Evolutionary conservation across 2,329 filamentous ascomycete species (phyloP), one percentile per base, ranked within the genome.

Genomic region (Aschersonia sp.): DNA sequence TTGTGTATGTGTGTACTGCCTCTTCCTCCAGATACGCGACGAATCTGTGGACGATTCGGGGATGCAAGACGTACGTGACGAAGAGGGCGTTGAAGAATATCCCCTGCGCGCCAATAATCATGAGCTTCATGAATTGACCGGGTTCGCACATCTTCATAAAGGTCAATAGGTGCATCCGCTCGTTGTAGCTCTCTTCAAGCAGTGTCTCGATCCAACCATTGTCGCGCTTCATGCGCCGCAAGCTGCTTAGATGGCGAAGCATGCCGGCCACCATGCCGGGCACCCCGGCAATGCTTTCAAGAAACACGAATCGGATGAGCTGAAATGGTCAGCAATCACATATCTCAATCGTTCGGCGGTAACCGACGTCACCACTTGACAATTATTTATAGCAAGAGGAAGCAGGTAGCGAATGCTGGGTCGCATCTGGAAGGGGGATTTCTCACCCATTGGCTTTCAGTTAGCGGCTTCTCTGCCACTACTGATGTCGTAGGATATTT

Each of bases 1-100:
- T 81, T 0, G 88, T 92, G 69, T 98, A 98, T 0, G 92, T 98
- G 60, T 94, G 77, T 1, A 97, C 91, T 6, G 92, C 92, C 65
- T 98, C 92, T 64, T 98, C 92, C 65, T 98, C 92, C 9, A 98
- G 79, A 58, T 97, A 97, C 2, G 89, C 92, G 47, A 97, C 89
- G 64, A 98, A 97, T 43, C 92, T 84, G 65, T 98, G 92, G 59
- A 86, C 91, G 53, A 87, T 91, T 51, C 82, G 80, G 5, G 92
- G 91, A 1, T 84, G 88, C 51, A 95, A 59, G 35, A 98, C 80
- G 67, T 97, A 97, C 44, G 84, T 76, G 52, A 95, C 51, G 73
- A 98, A 97, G 62, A 97, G 78, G 53, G 80, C 77, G 67, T 98
- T 98, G 77, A 94, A 96, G 73, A 94, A 97, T 56, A 97, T 86